Evolutionary conservation across 305 asterid genomes (phyloP), one percentile per base, ranked within the genome.

Genomic region (Fraxinus latifolia): DNA sequence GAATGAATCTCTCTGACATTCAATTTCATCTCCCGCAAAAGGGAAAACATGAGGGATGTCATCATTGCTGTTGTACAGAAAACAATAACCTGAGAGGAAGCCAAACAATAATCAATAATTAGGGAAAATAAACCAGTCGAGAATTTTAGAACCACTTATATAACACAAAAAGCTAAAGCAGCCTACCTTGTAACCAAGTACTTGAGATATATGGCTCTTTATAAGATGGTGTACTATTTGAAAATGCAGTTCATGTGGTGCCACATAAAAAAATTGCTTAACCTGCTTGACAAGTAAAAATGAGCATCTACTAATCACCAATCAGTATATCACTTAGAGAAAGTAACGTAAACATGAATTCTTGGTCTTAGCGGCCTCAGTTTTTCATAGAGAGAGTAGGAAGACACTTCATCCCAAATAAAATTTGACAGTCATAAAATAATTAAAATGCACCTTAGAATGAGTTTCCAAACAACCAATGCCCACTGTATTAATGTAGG

Each of bases 51-150:
- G 82, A 95, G 94, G 3, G 99, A 89, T 77, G 97, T 92, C 93
- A 92, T 87, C 94, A 90, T 91, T 55, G 95, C 91, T 39, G 97
- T 95, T 36, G 93, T 88, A 80, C 98, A 95, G 87, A 94, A 95
- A 82, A 95, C 88, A 87, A 95, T 86, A 50, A 93, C 93, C 99
- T 95, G 92, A 81, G 80, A 84, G 80, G 75, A 71, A 81, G 74
- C 73, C 67, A 80, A 82, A 76, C 67, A 80, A 60, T 68, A 68
- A 74, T 32, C 80, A 47, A 82, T 78, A 67, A 87, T 39, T 67
- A 82, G 77, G 36, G 32, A 76, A 29, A 27, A 15, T 39, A 58
- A 32, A 3, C 44, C 12, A 67, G 23, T 74, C 1, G 7, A 37
- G 65, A 23, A 75, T 55, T 79, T 17, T 15, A 14, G 81, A 67